Conservation (phyloP, 176 grass and related monocot genomes). For the Oryza brachyantha region DNA sequence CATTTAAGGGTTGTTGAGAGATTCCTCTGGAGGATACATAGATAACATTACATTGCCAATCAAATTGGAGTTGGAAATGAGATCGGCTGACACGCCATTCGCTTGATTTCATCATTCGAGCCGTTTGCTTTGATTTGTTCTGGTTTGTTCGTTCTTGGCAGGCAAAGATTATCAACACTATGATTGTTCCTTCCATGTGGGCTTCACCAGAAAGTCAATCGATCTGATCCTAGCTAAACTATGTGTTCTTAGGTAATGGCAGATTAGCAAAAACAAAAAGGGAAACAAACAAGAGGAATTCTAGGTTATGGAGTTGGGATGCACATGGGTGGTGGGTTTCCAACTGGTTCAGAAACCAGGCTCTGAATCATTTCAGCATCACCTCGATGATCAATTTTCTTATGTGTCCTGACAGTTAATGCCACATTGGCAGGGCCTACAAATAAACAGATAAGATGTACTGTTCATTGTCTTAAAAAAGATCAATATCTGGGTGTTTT, state of each 20-base stretch:
- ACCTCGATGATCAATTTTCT: background rate
- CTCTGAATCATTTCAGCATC: background rate
- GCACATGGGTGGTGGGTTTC: slow-evolving; percentile 26
- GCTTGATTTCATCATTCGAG: background rate
- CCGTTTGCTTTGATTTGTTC: background rate
- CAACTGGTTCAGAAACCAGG: slow-evolving; percentile 20
- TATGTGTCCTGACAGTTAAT: background rate
- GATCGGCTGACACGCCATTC: background rate
- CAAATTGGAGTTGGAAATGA: background rate
- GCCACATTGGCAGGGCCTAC: background rate
- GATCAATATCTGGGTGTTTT: background rate
- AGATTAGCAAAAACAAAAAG: background rate
- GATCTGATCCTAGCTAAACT: background rate
- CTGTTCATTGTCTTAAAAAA: background rate
- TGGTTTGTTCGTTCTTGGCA: background rate
- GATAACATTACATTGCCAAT: background rate
- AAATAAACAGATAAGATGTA: background rate
- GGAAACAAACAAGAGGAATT: background rate
- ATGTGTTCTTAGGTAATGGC: background rate
- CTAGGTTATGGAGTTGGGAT: background rate
- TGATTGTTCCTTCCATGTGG: slow-evolving; percentile 8
- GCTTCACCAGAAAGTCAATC: slow-evolving; percentile 11
- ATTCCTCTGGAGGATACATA: background rate
- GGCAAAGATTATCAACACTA: slow-evolving; percentile 2
- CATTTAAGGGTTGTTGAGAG: background rate